These are phyloP conservation scores for Cordyceps javanica DNA, from an alignment of 2,329 filamentous ascomycete species.

Conservation along the genomic window DNA sequence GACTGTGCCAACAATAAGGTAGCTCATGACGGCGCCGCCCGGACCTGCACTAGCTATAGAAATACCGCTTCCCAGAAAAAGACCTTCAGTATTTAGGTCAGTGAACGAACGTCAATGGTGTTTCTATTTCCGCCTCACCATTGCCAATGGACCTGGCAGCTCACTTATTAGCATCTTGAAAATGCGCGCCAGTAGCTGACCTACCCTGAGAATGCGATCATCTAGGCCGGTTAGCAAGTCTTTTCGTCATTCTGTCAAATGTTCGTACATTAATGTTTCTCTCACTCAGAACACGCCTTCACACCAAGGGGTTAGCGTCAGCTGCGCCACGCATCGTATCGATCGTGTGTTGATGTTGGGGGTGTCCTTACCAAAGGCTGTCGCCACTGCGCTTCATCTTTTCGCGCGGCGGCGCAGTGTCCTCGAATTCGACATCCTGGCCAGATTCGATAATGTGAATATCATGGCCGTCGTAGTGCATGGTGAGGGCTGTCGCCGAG, in stretches of 20 bases:
- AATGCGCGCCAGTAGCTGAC: constrained; percentile 10
- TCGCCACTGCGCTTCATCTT: constrained; percentile 11
- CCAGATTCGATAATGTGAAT: constrained; percentile 10
- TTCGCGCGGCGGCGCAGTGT: background rate
- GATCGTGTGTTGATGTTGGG: background rate
- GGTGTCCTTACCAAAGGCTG: constrained; percentile 9
- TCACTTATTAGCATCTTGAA: background rate
- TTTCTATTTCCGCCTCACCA: constrained; percentile 20
- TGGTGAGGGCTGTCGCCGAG: background rate
- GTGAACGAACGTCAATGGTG: too few relatives aligned
- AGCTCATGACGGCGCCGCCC: constrained; percentile 33
- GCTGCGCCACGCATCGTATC: background rate
- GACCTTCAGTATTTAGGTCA: constrained; percentile 18
- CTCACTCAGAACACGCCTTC: constrained; percentile 34
- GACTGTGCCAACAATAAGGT: constrained; percentile 36
- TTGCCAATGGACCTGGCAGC: constrained; percentile 27
- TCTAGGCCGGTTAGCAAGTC: constrained; percentile 22
- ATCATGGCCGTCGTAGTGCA: background rate
- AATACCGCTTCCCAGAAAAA: constrained; percentile 34
- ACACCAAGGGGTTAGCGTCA: background rate
- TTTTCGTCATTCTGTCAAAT: background rate
- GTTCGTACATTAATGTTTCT: constrained; percentile 32
- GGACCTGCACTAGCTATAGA: constrained; percentile 35
- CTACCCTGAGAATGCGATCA: constrained; percentile 39
- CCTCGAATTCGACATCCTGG: constrained; percentile 1